A percentile compares a stretch with the other conserved stretches of the same genome.
These are phyloP conservation scores for Ophiocordyceps camponoti-leonardi DNA, from an alignment of 2,329 filamentous ascomycete genomes.

Conservation along the genomic window DNA sequence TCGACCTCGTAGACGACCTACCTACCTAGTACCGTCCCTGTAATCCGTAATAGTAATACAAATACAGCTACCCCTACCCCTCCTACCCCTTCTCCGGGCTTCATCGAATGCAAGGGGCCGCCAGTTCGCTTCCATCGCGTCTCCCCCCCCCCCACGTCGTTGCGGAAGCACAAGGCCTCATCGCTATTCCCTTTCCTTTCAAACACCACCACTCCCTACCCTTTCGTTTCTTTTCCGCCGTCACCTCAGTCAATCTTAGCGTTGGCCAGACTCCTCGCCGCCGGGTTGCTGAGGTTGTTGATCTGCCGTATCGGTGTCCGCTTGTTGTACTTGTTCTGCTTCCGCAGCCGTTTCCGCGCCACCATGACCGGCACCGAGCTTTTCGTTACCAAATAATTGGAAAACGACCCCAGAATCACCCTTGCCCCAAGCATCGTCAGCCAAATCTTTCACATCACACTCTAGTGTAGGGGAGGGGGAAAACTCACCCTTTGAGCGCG, in stretches of 20 bases:
- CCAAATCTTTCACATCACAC: too few species aligned
- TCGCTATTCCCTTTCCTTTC: background rate
- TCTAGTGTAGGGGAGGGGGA: background rate
- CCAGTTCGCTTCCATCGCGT: too few species aligned
- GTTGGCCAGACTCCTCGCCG: conserved; percentile 45
- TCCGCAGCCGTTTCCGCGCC: conserved; percentile 73
- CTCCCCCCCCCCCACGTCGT: too few species aligned
- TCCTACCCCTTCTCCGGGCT: too few species aligned
- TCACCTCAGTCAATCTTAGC: conserved; percentile 58
- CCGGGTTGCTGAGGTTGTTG: conserved; percentile 64
- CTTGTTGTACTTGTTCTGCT: conserved; percentile 71
- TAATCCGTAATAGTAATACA: background rate
- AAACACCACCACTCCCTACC: too few species aligned
- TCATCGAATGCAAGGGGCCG: background rate
- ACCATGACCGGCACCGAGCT: conserved; percentile 97
- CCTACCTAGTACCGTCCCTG: too few species aligned
- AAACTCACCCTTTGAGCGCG: conserved; percentile 72
- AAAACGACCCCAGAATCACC: conserved; percentile 88
- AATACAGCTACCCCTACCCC: too few species aligned
- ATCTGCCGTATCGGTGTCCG: conserved; percentile 50
- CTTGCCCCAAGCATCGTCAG: too few species aligned
- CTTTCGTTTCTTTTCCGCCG: too few species aligned
- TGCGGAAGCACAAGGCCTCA: too few species aligned
- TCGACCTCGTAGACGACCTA: too few species aligned
- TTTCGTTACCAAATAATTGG: conserved; percentile 93